A percentile compares a stretch with the other conserved stretches of the same genome.
Evolutionary conservation across 164 flowering plant genomes (phyloP).

Genomic region (Kalanchoe fedtschenkoi): DNA sequence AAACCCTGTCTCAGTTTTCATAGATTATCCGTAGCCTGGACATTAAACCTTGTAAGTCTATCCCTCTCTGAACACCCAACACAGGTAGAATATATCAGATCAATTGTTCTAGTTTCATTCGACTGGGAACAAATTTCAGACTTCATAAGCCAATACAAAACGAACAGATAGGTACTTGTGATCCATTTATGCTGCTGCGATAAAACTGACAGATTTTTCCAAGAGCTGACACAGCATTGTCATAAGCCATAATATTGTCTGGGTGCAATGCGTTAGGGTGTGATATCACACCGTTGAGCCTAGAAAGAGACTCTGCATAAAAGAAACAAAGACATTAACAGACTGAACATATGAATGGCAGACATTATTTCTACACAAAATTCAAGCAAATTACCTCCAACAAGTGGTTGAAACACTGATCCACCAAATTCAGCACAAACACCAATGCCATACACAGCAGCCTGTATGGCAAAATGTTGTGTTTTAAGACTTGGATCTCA

Average conservation of each 20-base stretch:
- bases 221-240: slow-evolving; percentile 71
- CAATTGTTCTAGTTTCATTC: too few relatives aligned
- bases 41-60: too few relatives aligned
- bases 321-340: not conserved
- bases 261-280: slow-evolving; percentile 45
- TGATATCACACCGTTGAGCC: slow-evolving; percentile 49
- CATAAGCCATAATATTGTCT: slow-evolving; percentile 64
- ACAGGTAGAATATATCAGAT: too few relatives aligned
- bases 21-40: too few relatives aligned
- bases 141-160: not conserved
- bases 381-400: slow-evolving; percentile 54
- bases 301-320: slow-evolving; percentile 80
- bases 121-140: not conserved
- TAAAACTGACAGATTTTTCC: slow-evolving; percentile 55
- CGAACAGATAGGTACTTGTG: slow-evolving; percentile 33
- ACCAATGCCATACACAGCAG: slow-evolving; percentile 97
- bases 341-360: not conserved
- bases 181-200: slow-evolving; percentile 45
- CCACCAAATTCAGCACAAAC: slow-evolving; percentile 97
- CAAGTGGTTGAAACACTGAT: slow-evolving; percentile 69
- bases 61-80: too few relatives aligned
- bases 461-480: slow-evolving; percentile 32
- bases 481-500: not conserved
- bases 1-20: too few relatives aligned
- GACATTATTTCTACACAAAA: not conserved